Evolutionary conservation across 345 rosid species (phyloP), one percentile per base, ranked within the genome.

Genomic region (Populus ilicifolia): DNA sequence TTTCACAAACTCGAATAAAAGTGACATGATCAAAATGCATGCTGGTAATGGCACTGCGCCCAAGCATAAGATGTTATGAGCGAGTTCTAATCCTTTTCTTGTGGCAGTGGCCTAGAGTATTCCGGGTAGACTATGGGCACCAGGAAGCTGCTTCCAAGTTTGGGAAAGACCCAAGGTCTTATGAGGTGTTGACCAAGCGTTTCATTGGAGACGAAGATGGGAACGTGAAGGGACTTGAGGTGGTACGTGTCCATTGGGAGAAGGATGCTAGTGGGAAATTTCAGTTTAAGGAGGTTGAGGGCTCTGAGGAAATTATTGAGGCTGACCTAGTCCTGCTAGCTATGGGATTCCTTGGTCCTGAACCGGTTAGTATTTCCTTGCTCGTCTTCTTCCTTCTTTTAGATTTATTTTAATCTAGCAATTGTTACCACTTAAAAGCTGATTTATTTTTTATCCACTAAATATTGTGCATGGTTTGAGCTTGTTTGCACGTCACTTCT

Each of bases 271-370:
- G 83, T 35, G 99, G 99, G 46, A 90, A 75, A 82, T 94, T 96
- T 81, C 92, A 91, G 64, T 86, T 92, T 74, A 90, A 91, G 87
- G 99, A 94, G 80, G 84, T 94, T 0, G 93, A 96, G 81, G 99
- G 98, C 69, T 83, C 91, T 0, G 93, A 91, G 84, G 97, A 94
- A 83, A 87, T 87, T 64, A 90, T 96, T 8, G 94, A 88, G 81
- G 97, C 98, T 8, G 97, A 96, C 81, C 89, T 96, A 8, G 94
- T 92, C 64, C 82, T 96, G 41, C 86, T 96, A 54, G 99, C 99
- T 36, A 92, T 96, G 99, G 99, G 99, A 8, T 96, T 96, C 86
- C 97, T 96, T 11, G 99, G 99, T 68, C 99, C 99, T 2, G 99
- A 96, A 76, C 67, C 87, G 72, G 99, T 96, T 36, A 85, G 94